Conservation (phyloP, 441 rosid species). For the Erodium texanum region DNA sequence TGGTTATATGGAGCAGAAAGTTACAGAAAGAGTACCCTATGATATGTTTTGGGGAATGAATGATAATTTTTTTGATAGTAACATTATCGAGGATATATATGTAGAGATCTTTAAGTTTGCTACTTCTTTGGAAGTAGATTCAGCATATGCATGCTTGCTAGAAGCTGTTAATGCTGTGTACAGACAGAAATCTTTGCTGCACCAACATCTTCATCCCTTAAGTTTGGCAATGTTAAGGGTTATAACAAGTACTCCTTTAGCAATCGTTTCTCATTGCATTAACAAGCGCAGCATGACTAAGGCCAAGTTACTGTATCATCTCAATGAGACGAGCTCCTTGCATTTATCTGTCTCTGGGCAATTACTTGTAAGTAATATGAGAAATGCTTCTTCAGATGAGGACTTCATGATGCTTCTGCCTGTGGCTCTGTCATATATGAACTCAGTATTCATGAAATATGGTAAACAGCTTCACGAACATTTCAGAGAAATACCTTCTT, state of each 20-base stretch:
- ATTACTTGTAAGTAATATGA: conserved; percentile 32
- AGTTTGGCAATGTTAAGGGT: conserved; percentile 43
- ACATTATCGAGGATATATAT: conserved; percentile 54
- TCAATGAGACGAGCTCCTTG: conserved; percentile 66
- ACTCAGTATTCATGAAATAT: conserved; percentile 35
- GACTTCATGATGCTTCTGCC: conserved; percentile 67
- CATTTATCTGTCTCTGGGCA: conserved; percentile 63
- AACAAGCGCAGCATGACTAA: conserved; percentile 36
- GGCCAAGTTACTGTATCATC: conserved; percentile 56
- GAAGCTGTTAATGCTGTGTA: conserved; percentile 44
- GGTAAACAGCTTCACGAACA: conserved; percentile 36
- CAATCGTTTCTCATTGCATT: conserved; percentile 54
- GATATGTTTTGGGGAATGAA: conserved; percentile 48
- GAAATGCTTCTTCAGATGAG: conserved; percentile 41
- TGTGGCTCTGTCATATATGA: conserved; percentile 49
- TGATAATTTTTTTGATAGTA: conserved; percentile 36
- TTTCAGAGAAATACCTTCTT: conserved; percentile 36
- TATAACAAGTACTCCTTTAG: conserved; percentile 49
- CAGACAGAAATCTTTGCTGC: conserved; percentile 31
- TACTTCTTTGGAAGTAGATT: conserved; percentile 33
- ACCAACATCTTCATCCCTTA: conserved; percentile 47
- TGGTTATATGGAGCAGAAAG: conserved; percentile 44
- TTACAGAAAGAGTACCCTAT: conserved; percentile 30
- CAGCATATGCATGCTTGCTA: conserved; percentile 59
- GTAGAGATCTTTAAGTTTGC: conserved; percentile 47